Conservation (phyloP, 257 asterid genomes). For the Primulina eburnea region DNA sequence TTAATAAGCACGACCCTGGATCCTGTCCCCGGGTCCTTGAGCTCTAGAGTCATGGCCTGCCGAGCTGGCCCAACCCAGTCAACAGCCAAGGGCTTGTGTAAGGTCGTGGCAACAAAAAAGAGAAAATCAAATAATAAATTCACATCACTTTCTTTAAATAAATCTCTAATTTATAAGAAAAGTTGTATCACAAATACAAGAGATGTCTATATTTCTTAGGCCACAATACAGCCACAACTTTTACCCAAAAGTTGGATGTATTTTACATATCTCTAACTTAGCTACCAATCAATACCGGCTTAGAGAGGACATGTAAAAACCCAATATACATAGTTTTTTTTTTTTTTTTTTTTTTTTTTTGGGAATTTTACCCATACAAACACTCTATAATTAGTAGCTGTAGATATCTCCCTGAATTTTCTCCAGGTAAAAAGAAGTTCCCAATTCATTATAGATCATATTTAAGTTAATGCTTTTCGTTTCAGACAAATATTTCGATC, state of each 20-base stretch:
- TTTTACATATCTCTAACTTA: no score
- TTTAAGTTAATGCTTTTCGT: conserved; percentile 25
- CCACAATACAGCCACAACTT: neutral
- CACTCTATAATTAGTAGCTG: neutral
- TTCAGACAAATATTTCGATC: conserved; percentile 8
- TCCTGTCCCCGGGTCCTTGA: no score
- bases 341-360: no score
- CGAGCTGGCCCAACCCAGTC: neutral
- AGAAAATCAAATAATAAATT: neutral
- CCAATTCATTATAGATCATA: conserved; percentile 1
- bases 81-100: neutral
- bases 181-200: neutral
- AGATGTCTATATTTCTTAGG: neutral
- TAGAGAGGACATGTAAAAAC: neutral
- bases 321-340: neutral
- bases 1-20: no score
- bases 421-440: neutral
- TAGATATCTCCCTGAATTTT: no score
- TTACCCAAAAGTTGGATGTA: neutral
- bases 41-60: neutral
- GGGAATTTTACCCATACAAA: neutral
- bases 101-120: neutral
- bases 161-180: neutral
- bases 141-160: neutral
- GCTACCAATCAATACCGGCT: neutral